A percentile compares a stretch with the other conserved stretches of the same genome.
Evolutionary conservation across 2,329 filamentous ascomycete species (phyloP).

Genomic region (Nothopassalora personata): DNA sequence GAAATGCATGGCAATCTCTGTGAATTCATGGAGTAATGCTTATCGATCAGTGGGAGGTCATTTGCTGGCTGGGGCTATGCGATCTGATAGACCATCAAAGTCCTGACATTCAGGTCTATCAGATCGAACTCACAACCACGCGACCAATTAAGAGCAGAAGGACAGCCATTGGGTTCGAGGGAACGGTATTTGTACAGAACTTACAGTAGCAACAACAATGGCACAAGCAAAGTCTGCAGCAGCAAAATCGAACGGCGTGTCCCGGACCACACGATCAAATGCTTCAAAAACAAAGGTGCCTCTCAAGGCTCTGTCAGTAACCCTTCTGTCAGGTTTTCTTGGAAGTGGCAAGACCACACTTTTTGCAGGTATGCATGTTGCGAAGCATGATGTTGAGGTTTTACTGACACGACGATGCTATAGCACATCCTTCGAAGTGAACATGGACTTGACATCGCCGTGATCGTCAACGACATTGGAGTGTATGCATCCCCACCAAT

Average conservation of each 20-base stretch:
- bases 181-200: background rate
- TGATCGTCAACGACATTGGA: slow-evolving; percentile 68
- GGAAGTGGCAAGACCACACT: slow-evolving; percentile 65
- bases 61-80: background rate
- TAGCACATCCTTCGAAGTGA: slow-evolving; percentile 63
- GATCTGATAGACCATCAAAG: background rate
- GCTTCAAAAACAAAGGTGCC: slow-evolving; percentile 7
- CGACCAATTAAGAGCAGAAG: background rate
- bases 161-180: background rate
- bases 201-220: slow-evolving; percentile 8
- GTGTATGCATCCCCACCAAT: slow-evolving; percentile 16
- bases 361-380: background rate
- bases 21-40: background rate
- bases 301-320: slow-evolving; percentile 49
- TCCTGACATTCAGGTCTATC: background rate
- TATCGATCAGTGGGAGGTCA: background rate
- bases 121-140: background rate
- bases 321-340: slow-evolving; percentile 56
- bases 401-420: slow-evolving; percentile 40
- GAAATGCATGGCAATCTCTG: background rate
- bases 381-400: background rate
- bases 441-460: slow-evolving; percentile 63
- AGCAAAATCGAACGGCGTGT: slow-evolving; percentile 10
- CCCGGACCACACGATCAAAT: slow-evolving; percentile 5
- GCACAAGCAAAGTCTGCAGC: slow-evolving; percentile 12